A percentile compares a stretch with the other conserved stretches of the same genome.
Evolutionary conservation across 768 basidiomycete species (phyloP).

Genomic region (Chalciporus chontae): DNA sequence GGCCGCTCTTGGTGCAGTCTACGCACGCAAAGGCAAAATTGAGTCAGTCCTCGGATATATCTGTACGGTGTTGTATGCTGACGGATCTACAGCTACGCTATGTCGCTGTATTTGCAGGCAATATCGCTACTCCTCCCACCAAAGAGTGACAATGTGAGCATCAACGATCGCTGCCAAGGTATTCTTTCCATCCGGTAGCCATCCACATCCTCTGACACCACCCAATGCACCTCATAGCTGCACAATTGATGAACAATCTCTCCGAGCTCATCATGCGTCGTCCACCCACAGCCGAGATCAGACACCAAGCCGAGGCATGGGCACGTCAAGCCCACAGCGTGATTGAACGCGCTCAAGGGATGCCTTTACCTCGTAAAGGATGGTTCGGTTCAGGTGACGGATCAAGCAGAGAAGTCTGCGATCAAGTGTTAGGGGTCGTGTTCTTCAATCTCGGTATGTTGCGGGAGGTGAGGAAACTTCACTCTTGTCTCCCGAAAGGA

Average conservation of each 20-base stretch:
- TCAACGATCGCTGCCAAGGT: constrained; percentile 63
- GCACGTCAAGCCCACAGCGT: constrained; percentile 45
- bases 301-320: constrained; percentile 57
- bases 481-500: neutral
- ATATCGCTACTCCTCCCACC: constrained; percentile 56
- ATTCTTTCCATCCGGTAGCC: neutral
- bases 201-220: neutral
- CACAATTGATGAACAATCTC: constrained; percentile 49
- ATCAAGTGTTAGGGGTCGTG: constrained; percentile 51
- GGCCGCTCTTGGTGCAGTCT: constrained; percentile 62
- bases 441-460: constrained; percentile 62
- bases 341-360: constrained; percentile 26
- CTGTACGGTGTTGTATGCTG: neutral
- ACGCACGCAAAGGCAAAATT: constrained; percentile 51
- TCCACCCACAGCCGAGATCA: constrained; percentile 33
- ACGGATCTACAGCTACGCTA: constrained; percentile 46
- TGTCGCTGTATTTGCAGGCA: constrained; percentile 64
- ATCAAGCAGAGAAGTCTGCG: constrained; percentile 40
- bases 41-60: constrained; percentile 26
- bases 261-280: constrained; percentile 39
- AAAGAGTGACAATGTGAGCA: constrained; percentile 20
- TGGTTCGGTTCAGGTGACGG: constrained; percentile 24
- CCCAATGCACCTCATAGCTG: constrained; percentile 27
- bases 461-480: constrained; percentile 34
- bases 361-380: constrained; percentile 12